Conservation (phyloP, 129 eudicot genomes). For the Deinandra increscens region DNA sequence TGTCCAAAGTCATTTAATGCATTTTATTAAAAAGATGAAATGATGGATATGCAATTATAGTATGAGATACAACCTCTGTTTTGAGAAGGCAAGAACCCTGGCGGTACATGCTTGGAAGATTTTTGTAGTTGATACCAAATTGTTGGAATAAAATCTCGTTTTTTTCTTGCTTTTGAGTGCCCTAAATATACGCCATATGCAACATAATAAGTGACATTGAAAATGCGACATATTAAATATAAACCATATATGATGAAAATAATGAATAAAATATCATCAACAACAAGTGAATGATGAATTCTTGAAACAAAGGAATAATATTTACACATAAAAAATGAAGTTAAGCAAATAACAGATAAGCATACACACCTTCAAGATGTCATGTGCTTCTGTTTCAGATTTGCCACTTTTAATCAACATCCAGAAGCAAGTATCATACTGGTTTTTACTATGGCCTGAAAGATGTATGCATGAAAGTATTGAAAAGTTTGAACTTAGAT, state of each 20-base stretch:
- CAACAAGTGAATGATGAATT: not conserved
- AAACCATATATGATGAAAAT: not conserved
- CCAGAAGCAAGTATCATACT: constrained; percentile 70
- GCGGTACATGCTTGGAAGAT: constrained; percentile 67
- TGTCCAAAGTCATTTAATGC: not conserved
- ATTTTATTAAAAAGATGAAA: not conserved
- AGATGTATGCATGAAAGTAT: constrained; percentile 9
- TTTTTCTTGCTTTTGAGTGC: constrained; percentile 77
- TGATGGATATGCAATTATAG: not conserved
- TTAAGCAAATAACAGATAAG: not conserved
- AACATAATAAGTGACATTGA: not conserved
- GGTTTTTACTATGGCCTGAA: constrained; percentile 69
- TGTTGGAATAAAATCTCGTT: constrained; percentile 52
- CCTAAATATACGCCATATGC: constrained; percentile 43
- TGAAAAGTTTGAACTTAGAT: not conserved
- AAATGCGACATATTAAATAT: not conserved
- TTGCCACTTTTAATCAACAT: constrained; percentile 58
- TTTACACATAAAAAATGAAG: too few species aligned
- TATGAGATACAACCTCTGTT: constrained; percentile 44
- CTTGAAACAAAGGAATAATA: not conserved
- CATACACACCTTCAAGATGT: constrained; percentile 55
- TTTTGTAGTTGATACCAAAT: constrained; percentile 59
- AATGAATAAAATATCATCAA: not conserved
- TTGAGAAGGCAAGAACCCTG: constrained; percentile 76
- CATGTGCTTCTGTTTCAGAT: constrained; percentile 63